A percentile compares a stretch with the other conserved stretches of the same genome.
Evolutionary conservation across 805 yeast genomes (phyloP).

Genomic region (Saccharomycopsis selenospora): DNA sequence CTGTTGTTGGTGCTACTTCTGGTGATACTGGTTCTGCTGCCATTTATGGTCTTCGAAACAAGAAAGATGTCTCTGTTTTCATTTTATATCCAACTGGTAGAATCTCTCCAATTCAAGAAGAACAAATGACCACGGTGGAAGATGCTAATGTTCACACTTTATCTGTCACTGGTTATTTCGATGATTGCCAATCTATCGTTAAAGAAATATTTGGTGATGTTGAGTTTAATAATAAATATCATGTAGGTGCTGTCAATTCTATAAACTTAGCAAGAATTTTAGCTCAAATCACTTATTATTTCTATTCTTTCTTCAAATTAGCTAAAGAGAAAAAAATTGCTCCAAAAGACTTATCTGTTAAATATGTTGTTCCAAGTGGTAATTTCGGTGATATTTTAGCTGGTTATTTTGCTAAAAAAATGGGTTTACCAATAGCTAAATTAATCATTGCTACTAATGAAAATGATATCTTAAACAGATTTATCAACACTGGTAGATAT

Average conservation of each 20-base stretch:
- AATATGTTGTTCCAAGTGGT: constrained; percentile 94
- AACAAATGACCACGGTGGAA: constrained; percentile 95
- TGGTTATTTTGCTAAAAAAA: constrained; percentile 86
- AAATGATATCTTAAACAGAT: constrained; percentile 91
- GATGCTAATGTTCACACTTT: constrained; percentile 92
- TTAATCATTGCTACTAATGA: constrained; percentile 93
- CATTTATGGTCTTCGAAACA: constrained; percentile 93
- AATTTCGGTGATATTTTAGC: constrained; percentile 98
- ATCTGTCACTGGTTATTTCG: constrained; percentile 93
- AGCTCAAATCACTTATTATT: constrained; percentile 96
- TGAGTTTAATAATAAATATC: constrained; percentile 82
- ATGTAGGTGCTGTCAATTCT: constrained; percentile 96
- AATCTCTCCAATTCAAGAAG: constrained; percentile 95
- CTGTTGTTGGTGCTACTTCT: constrained; percentile 98
- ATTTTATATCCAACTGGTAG: constrained; percentile 96
- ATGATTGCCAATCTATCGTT: constrained; percentile 96
- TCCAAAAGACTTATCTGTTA: constrained; percentile 42
- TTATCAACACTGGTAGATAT: constrained; percentile 78
- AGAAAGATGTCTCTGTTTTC: constrained; percentile 95
- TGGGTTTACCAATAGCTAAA: constrained; percentile 89
- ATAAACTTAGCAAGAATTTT: constrained; percentile 98
- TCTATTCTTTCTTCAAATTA: constrained; percentile 80
- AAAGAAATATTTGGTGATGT: constrained; percentile 86
- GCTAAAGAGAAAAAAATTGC: constrained; percentile 31
- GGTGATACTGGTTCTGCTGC: constrained; percentile 99